Percentiles rank a stretch among this genome's conserved stretches.
These are phyloP conservation scores for Globisporangium ultimum DNA, from an alignment of 352 stramenopile species.

Conservation along the genomic window DNA sequence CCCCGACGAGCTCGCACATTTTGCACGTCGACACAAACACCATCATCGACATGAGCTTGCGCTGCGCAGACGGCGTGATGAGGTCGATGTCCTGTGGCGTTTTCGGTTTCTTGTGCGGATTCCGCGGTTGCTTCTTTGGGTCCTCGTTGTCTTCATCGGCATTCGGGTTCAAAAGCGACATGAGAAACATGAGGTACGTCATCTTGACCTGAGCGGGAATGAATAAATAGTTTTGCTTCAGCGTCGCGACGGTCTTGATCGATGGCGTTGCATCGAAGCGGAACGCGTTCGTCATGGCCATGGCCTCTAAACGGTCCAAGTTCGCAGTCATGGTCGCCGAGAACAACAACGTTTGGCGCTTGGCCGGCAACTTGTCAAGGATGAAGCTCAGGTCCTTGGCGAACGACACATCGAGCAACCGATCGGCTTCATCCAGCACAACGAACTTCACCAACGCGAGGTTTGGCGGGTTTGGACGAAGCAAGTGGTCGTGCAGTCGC, in stretches of 20 bases:
- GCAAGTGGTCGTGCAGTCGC: constrained; percentile 90
- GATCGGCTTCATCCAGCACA: constrained; percentile 98
- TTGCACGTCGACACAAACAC: constrained; percentile 98
- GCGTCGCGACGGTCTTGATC: constrained; percentile 87
- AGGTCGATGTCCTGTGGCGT: constrained; percentile 14
- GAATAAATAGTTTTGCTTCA: constrained; percentile 98
- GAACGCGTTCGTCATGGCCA: constrained; percentile 65
- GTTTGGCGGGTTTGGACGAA: constrained; percentile 88
- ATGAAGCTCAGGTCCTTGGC: constrained; percentile 88
- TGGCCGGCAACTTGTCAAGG: constrained; percentile 65
- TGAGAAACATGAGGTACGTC: constrained; percentile 92
- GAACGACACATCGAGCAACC: constrained; percentile 88
- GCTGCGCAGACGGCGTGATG: constrained; percentile 19
- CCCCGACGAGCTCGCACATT: constrained; percentile 92
- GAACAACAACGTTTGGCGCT: constrained; percentile 96
- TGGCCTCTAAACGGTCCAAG: constrained; percentile 80
- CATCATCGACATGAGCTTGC: constrained; percentile 84
- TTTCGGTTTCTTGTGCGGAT: constrained; percentile 32
- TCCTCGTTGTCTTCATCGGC: constrained; percentile 65
- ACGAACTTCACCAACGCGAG: constrained; percentile 91
- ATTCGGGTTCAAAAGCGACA: constrained; percentile 59
- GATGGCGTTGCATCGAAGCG: constrained; percentile 74
- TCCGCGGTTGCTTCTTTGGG: constrained; percentile 18
- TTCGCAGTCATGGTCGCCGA: constrained; percentile 96
- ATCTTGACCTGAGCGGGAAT: constrained; percentile 96